Evolutionary conservation across 1,284 basidiomycete genomes (phyloP), one percentile per base, ranked within the genome.

Genomic region (Lentinula novae-zelandiae): DNA sequence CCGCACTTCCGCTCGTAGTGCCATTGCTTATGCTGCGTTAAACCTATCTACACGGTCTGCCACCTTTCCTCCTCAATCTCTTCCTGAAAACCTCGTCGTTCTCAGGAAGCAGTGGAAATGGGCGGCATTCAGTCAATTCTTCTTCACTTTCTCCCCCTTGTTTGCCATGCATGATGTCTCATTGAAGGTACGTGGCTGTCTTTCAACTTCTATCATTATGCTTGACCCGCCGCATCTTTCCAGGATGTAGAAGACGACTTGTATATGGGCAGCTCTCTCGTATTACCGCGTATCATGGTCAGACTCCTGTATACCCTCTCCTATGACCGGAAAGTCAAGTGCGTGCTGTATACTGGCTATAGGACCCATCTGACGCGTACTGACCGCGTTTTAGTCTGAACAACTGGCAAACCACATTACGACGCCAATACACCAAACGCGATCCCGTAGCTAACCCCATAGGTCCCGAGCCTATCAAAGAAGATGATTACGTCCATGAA

Each of bases 121-220:
- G 90, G 91, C 90, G 10, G 87, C 86, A 27, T 87, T 92, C 71
- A 82, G 83, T 72, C 90, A 93, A 71, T 92, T 92, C 79, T 87
- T 90, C 77, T 86, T 80, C 70, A 92, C 88, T 27, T 93, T 92
- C 74, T 78, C 80, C 57, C 78, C 79, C 51, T 75, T 93, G 60
- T 80, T 92, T 66, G 75, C 82, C 59, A 81, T 87, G 76, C 75
- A 80, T 63, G 87, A 90, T 70, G 80, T 92, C 58, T 75, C 83
- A 57, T 71, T 91, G 58, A 70, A 75, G 65, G 87, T 90, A 71
- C 71, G 88, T 80, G 53, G 57, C 62, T 58, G 55, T 65, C 67
- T 51, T 56, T 67, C 54, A 60, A 60, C 58, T 49, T 50, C 62
- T 58, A 36, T 60, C 60, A 17, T 56, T 63, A 27, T 60, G 59